A percentile compares a stretch with the other conserved stretches of the same genome.
phyloP scores from a whole-genome alignment of 306 rosid species.

The Quercus bicolor region DNA sequence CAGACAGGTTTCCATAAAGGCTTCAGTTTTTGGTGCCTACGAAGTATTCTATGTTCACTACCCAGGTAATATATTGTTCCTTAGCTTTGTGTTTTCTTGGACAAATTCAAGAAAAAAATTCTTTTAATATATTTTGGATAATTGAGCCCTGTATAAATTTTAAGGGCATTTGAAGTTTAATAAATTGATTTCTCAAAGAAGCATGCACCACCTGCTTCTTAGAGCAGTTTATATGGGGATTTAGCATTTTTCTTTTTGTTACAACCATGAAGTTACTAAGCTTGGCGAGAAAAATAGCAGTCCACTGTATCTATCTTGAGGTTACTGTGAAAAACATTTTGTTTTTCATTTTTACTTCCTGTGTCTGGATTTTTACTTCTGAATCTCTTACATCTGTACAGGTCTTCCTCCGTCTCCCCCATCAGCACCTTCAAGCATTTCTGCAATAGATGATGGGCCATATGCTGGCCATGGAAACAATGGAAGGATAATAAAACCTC shows the following conservation, averaged over 20 bases:
- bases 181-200: neutral
- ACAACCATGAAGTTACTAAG: neutral
- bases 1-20: conserved; percentile 48
- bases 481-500: conserved; percentile 68
- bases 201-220: neutral
- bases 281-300: neutral
- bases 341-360: too few relatives aligned
- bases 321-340: neutral
- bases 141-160: neutral
- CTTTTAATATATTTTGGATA: neutral
- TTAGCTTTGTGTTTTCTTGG: neutral
- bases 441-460: conserved; percentile 58
- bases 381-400: conserved; percentile 31
- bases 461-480: conserved; percentile 38
- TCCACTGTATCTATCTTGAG: neutral
- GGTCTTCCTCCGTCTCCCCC: conserved; percentile 99
- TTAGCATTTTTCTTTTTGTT: neutral
- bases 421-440: conserved; percentile 43
- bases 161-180: conserved; percentile 9
- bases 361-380: conserved; percentile 19
- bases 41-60: conserved; percentile 73
- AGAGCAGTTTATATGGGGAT: neutral
- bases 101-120: neutral
- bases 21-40: conserved; percentile 69
- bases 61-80: conserved; percentile 56